These are phyloP conservation scores for Phytopythium aichiense DNA, from an alignment of 352 stramenopile species.

Conservation along the genomic window DNA sequence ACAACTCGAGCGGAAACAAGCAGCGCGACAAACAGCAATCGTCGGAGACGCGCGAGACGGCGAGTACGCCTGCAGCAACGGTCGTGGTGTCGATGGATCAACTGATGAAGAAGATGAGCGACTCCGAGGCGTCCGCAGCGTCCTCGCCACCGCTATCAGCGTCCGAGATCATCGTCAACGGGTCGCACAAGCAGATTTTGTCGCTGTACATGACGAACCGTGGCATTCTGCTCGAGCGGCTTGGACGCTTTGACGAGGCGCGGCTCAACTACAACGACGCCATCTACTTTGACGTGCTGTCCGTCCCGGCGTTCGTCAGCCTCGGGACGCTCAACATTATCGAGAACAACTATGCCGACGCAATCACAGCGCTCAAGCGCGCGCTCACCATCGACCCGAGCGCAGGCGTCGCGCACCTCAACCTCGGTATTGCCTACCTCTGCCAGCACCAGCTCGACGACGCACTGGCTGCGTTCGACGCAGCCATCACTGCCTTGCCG, in stretches of 20 bases:
- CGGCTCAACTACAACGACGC: constrained; percentile 56
- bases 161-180: constrained; percentile 27
- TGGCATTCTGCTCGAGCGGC: constrained; percentile 57
- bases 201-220: constrained; percentile 72
- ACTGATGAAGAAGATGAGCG: not conserved
- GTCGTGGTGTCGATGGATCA: constrained; percentile 6
- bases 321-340: constrained; percentile 58
- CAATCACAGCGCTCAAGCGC: constrained; percentile 26
- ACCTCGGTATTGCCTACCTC: constrained; percentile 48
- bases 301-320: constrained; percentile 44
- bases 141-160: not conserved
- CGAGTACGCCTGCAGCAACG: not conserved
- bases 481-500: constrained; percentile 42
- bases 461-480: constrained; percentile 47
- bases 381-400: constrained; percentile 45
- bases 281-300: constrained; percentile 65
- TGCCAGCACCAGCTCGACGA: constrained; percentile 21
- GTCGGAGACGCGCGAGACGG: not conserved
- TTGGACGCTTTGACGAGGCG: constrained; percentile 39
- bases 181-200: constrained; percentile 58
- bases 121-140: not conserved
- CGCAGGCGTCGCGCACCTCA: constrained; percentile 56
- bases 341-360: constrained; percentile 32
- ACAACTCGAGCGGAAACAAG: not conserved
- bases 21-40: not conserved